Evolutionary conservation across 2,329 filamentous ascomycete species (phyloP).

Genomic region (Dothistroma septosporum): DNA sequence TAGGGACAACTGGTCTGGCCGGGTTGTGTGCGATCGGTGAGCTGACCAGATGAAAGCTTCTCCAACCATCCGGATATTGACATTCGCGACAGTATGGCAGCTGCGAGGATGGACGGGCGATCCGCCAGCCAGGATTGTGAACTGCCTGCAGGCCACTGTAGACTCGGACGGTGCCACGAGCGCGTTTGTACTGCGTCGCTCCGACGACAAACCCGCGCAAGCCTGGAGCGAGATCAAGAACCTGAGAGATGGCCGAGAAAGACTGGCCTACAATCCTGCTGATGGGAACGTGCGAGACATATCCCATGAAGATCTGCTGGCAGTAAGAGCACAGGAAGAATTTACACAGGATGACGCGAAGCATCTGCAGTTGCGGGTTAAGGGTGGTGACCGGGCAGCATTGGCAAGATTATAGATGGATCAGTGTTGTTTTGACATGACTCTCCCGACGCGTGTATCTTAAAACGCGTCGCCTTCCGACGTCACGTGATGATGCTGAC

Average conservation of each 20-base stretch:
- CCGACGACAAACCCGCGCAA: constrained; percentile 22
- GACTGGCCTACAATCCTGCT: constrained; percentile 29
- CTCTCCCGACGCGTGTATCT: background rate
- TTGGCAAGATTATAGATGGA: constrained; percentile 25
- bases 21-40: constrained; percentile 20
- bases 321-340: constrained; percentile 21
- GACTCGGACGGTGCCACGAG: constrained; percentile 12
- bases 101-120: constrained; percentile 25
- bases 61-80: background rate
- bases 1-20: constrained; percentile 16
- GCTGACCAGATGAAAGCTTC: background rate
- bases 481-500: background rate
- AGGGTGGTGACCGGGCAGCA: constrained; percentile 29
- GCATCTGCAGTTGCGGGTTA: constrained; percentile 15
- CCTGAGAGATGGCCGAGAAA: constrained; percentile 27
- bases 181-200: constrained; percentile 21
- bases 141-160: constrained; percentile 20
- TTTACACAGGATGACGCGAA: constrained; percentile 12
- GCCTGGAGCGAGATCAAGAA: constrained; percentile 22
- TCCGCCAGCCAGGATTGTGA: constrained; percentile 9
- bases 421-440: background rate
- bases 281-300: constrained; percentile 19
- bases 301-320: constrained; percentile 24
- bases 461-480: background rate
- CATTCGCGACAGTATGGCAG: constrained; percentile 21